Evolutionary conservation across 257 asterid genomes (phyloP).

Genomic region (Petunia secreta): DNA sequence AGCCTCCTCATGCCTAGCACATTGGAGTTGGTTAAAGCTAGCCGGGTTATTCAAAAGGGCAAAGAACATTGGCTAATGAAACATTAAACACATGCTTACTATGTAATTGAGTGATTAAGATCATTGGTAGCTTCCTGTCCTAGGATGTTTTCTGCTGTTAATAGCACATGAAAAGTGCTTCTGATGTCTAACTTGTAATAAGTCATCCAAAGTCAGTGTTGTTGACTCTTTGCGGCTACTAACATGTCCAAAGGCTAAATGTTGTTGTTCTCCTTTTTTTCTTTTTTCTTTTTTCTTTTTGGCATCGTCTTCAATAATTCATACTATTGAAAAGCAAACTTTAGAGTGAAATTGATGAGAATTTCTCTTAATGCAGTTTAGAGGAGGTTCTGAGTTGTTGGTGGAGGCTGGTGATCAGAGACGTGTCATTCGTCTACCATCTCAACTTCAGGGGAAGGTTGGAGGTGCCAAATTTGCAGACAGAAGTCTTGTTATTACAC

Average conservation of each 20-base stretch:
- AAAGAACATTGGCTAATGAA: not conserved
- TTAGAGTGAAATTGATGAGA: constrained; percentile 8
- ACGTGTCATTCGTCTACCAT: constrained; percentile 75
- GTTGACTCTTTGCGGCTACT: not conserved
- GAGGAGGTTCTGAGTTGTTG: constrained; percentile 90
- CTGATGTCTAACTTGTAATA: not conserved
- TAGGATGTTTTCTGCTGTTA: not conserved
- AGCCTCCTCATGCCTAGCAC: no score
- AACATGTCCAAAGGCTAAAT: not conserved
- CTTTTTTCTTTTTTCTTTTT: not conserved
- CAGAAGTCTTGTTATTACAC: constrained; percentile 72
- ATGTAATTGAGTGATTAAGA: not conserved
- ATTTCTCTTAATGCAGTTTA: constrained; percentile 58
- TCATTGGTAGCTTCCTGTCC: not conserved
- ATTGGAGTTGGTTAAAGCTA: no score
- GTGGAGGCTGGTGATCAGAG: constrained; percentile 98
- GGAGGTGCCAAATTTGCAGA: constrained; percentile 84
- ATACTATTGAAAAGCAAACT: not conserved
- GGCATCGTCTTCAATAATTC: not conserved
- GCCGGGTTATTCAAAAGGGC: not conserved
- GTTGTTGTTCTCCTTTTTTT: not conserved
- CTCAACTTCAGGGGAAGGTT: constrained; percentile 85
- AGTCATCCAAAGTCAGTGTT: not conserved
- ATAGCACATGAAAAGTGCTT: not conserved
- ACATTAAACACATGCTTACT: not conserved